Evolutionary conservation across 805 yeast species (phyloP).

Genomic region (Jamesozyma hellenica): DNA sequence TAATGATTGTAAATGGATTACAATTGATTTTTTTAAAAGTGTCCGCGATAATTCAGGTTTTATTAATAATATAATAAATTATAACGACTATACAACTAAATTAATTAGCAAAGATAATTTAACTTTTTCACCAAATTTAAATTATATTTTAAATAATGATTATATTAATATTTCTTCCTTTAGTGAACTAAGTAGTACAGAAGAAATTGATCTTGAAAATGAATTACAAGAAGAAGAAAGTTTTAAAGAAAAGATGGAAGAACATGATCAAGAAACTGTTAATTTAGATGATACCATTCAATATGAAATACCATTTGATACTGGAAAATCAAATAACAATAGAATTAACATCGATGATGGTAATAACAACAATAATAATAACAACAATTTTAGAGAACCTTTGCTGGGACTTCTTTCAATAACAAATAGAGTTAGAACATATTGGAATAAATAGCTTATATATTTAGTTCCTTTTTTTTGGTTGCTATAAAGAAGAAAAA

Average conservation of each 20-base stretch:
- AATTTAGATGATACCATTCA: slow-evolving; percentile 1
- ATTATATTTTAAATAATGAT: slow-evolving; percentile 8
- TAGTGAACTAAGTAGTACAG: slow-evolving; percentile 24
- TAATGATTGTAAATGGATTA: slow-evolving; percentile 20
- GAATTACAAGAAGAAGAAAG: neutral
- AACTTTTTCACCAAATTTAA: neutral
- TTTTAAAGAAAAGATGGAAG: neutral
- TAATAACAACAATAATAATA: neutral
- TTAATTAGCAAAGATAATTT: no score
- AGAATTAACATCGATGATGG: neutral
- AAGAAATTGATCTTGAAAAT: slow-evolving; percentile 13
- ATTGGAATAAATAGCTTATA: slow-evolving; percentile 16
- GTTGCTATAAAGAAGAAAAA: no score
- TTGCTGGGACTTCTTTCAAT: slow-evolving; percentile 13
- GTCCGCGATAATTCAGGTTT: slow-evolving; percentile 16
- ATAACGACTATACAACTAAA: slow-evolving; percentile 7
- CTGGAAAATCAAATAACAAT: neutral
- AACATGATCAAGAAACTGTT: neutral
- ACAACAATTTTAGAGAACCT: slow-evolving; percentile 6
- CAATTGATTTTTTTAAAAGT: slow-evolving; percentile 19
- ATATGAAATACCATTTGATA: neutral
- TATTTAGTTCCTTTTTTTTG: no score
- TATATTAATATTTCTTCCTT: slow-evolving; percentile 24
- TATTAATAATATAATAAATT: slow-evolving; percentile 17
- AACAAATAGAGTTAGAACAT: slow-evolving; percentile 17